A percentile compares a stretch with the other conserved stretches of the same genome.
Evolutionary conservation across 2,329 filamentous ascomycete species (phyloP).

Genomic region (Tolypocladium pustulatum): DNA sequence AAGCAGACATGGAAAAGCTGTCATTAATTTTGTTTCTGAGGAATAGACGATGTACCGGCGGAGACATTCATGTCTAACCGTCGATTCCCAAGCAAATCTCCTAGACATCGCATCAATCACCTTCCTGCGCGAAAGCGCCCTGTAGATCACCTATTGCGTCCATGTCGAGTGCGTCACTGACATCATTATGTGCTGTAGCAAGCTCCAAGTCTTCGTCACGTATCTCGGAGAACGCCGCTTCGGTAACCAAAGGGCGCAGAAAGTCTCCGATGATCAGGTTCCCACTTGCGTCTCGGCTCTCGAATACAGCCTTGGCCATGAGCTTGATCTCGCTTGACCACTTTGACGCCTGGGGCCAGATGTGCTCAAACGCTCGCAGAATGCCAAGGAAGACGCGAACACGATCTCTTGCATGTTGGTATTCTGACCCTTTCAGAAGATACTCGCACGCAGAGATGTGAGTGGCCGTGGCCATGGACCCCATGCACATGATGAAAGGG

Average conservation of each 20-base stretch:
- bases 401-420: constrained; percentile 3
- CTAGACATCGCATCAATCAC: neutral
- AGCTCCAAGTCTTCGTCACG: neutral
- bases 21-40: constrained; percentile 13
- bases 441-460: constrained; percentile 8
- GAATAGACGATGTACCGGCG: neutral
- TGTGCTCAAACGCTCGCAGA: constrained; percentile 4
- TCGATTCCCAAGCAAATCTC: neutral
- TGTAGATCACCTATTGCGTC: neutral
- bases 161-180: neutral
- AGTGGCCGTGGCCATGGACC: constrained; percentile 8
- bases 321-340: constrained; percentile 7
- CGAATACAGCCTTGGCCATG: constrained; percentile 6
- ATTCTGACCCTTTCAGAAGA: constrained; percentile 1
- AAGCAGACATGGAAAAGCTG: constrained; percentile 13
- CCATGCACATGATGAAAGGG: constrained; percentile 11
- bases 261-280: neutral
- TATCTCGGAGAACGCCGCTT: neutral
- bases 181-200: neutral
- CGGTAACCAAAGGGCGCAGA: neutral
- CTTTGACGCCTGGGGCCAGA: constrained; percentile 8
- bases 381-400: constrained; percentile 9
- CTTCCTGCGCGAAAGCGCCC: neutral
- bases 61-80: neutral
- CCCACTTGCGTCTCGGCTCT: neutral